Evolutionary conservation across 108 stramenopile species (phyloP), one percentile per base, ranked within the genome.

Genomic region (Pelagomonas calceolata): DNA sequence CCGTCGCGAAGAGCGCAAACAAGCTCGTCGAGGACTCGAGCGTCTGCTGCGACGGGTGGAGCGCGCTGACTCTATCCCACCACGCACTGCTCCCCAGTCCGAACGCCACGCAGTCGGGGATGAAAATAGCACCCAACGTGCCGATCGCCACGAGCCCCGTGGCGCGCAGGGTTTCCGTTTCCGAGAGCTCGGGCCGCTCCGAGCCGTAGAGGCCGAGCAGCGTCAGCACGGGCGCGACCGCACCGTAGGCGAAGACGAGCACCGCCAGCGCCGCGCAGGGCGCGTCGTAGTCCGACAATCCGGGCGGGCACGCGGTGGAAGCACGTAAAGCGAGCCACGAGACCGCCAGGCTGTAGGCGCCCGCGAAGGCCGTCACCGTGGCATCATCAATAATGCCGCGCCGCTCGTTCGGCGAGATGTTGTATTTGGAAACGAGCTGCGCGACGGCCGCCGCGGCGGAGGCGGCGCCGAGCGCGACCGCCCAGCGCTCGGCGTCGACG

Each of bases 1-100:
- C 76, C 30, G 73, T 77, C n/a, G 75, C 70, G 66, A 66, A 77
- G 16, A 77, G 34, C 18, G 76, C 80, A 73, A 80, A 80, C 29
- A 80, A 43, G 30, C 76, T 67, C 30, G 76, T 76, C 15, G 75
- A 69, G 18, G 75, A 76, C 74, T 80, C 80, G 26, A 80, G 76
- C n/a, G 74, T 31, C n/a, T 30, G 63, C 70, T 80, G 76, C 21
- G 72, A 71, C 32, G 76, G 67, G 70, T 74, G 73, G 9, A 73
- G 30, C 17, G 4, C 32, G 15, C 64, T 32, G 12, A 80, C 80
- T 4, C 76, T 44, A 14, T 77, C 66, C 80, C 80, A 80, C 80
- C 80, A 80, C 7, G 64, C 76, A 7, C 67, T 33, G 45, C 68
- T 68, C 10, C 71, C 64, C 29, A 77, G 33, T 26, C 63, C 76